Conservation (phyloP, 1,284 basidiomycete genomes). For the Caloboletus inedulis region DNA sequence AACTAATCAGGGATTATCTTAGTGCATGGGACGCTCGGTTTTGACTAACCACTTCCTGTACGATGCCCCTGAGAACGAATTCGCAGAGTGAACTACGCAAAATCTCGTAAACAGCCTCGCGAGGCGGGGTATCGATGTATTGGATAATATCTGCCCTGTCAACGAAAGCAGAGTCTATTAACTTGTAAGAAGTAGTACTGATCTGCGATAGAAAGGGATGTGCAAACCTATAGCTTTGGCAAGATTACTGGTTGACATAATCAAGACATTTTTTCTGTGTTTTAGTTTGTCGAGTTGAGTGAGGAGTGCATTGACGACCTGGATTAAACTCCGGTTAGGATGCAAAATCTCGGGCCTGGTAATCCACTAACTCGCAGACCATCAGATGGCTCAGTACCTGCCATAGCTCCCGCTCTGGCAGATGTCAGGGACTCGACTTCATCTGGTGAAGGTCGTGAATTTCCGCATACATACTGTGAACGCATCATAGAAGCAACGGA, state of each 20-base stretch:
- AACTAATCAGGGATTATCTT: constrained; percentile 11
- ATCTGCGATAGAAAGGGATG: background rate
- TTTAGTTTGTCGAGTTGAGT: constrained; percentile 97
- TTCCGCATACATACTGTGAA: constrained; percentile 4
- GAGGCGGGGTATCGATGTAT: constrained; percentile 87
- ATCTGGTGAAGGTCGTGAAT: constrained; percentile 48
- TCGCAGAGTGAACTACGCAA: constrained; percentile 82
- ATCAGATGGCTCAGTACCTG: constrained; percentile 93
- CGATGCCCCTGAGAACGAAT: constrained; percentile 72
- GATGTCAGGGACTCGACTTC: constrained; percentile 97
- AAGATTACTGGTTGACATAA: constrained; percentile 97
- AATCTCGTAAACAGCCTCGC: constrained; percentile 92
- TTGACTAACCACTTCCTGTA: constrained; percentile 52
- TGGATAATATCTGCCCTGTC: constrained; percentile 97
- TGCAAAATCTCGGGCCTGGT: background rate
- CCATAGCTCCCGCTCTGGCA: constrained; percentile 90
- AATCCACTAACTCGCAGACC: constrained; percentile 73
- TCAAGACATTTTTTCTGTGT: constrained; percentile 87
- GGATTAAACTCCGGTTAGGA: constrained; percentile 4
- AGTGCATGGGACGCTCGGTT: background rate
- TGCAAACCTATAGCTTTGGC: constrained; percentile 86
- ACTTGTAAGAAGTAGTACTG: constrained; percentile 4
- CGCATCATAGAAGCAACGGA: constrained; percentile 31
- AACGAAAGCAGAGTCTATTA: constrained; percentile 86
- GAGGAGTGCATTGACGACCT: constrained; percentile 97